Percentiles rank a stretch among this genome's conserved stretches.
Conservation (phyloP, 441 rosid genomes). For the Flueggea neowawraea region DNA sequence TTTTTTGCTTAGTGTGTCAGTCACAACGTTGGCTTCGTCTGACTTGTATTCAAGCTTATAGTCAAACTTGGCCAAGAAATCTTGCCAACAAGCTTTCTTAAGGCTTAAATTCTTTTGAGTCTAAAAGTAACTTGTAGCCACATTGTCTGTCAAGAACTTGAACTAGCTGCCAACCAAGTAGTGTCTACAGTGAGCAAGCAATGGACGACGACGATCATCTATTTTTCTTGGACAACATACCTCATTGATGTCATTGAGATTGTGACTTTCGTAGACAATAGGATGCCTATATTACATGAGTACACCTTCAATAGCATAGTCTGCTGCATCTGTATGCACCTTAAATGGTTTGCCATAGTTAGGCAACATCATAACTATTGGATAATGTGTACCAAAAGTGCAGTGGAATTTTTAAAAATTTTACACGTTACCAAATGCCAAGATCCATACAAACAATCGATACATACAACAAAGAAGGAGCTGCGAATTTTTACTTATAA, state of each 20-base stretch:
- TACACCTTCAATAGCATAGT: background rate
- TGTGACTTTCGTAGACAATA: background rate
- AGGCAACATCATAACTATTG: background rate
- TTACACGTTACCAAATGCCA: too few species aligned
- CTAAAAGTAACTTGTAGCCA: background rate
- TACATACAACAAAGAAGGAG: too few species aligned
- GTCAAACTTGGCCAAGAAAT: background rate
- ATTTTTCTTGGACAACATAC: background rate
- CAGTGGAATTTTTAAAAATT: too few species aligned
- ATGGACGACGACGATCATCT: background rate
- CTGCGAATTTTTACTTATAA: too few species aligned
- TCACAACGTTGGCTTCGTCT: background rate
- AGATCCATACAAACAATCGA: too few species aligned
- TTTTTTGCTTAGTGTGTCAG: background rate
- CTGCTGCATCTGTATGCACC: background rate
- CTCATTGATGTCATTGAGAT: background rate
- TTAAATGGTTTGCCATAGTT: background rate
- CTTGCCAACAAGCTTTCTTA: background rate
- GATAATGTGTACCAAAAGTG: too few species aligned
- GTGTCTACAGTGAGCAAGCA: background rate
- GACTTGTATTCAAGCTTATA: background rate
- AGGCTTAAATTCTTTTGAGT: background rate
- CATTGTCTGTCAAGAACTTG: background rate
- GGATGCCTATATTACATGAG: background rate
- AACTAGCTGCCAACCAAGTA: constrained; percentile 1